A percentile compares a stretch with the other conserved stretches of the same genome.
These are phyloP conservation scores for Besnoitia besnoiti DNA, from an alignment of 169 alveolate species.

Conservation along the genomic window DNA sequence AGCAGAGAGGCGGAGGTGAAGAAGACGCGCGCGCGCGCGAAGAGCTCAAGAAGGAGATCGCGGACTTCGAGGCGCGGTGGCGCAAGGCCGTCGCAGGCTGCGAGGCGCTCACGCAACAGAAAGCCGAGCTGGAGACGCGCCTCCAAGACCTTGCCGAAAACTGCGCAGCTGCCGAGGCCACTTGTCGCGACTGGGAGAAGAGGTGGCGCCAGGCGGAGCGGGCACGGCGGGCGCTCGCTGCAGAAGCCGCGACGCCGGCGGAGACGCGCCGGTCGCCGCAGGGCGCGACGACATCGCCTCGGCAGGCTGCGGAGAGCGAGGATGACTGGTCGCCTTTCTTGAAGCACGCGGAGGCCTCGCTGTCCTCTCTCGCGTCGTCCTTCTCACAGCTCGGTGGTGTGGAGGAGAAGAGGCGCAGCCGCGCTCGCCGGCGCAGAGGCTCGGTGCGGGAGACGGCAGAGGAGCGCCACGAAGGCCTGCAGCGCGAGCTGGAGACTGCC, in stretches of 20 bases:
- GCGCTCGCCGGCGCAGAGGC: background rate
- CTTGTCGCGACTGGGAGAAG: background rate
- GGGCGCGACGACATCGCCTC: no score
- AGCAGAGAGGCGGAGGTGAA: background rate
- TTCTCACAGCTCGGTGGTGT: background rate
- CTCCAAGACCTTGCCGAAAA: conserved; percentile 25
- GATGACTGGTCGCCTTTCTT: background rate
- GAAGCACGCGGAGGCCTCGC: background rate
- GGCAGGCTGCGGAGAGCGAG: no score
- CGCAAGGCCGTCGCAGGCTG: background rate
- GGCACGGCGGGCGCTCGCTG: background rate
- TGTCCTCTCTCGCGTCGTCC: background rate
- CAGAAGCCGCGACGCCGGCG: background rate
- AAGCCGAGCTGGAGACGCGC: conserved; percentile 17
- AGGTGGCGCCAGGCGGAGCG: background rate
- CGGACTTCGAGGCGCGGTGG: background rate
- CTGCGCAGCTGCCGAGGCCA: conserved; percentile 5
- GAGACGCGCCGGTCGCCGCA: no score
- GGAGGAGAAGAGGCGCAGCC: background rate
- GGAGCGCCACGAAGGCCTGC: background rate
- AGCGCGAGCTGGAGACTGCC: background rate
- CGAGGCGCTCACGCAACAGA: conserved; percentile 27
- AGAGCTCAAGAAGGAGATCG: background rate
- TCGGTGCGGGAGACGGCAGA: background rate
- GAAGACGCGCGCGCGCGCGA: background rate